Conservation (phyloP, 2,329 filamentous ascomycete species). For the Gnomoniopsis smithogilvyi region DNA sequence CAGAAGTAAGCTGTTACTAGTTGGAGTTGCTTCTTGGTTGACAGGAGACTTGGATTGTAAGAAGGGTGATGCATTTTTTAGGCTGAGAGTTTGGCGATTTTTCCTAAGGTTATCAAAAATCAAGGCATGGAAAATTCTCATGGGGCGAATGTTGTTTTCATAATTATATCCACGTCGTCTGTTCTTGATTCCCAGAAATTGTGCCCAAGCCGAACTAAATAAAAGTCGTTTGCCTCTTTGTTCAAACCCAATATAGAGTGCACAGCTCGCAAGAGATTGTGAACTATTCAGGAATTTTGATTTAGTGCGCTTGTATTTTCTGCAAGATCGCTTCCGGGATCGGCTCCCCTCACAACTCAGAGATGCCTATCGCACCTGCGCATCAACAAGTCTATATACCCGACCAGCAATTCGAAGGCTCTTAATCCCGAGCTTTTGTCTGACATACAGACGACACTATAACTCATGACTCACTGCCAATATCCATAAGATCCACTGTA, state of each 20-base stretch:
- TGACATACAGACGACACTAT: background rate
- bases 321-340: slow-evolving; percentile 14
- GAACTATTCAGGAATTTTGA: background rate
- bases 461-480: no score
- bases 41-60: background rate
- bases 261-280: background rate
- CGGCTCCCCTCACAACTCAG: background rate
- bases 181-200: slow-evolving; percentile 8
- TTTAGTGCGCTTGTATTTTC: background rate
- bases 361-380: background rate
- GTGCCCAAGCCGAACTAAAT: background rate
- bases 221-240: slow-evolving; percentile 3
- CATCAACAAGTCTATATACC: background rate
- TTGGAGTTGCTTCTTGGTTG: background rate
- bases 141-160: slow-evolving; percentile 2
- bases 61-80: slow-evolving; percentile 9
- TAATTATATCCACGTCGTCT: slow-evolving; percentile 14
- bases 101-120: slow-evolving; percentile 1
- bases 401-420: background rate
- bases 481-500: no score
- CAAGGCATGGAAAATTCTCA: background rate
- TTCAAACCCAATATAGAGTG: no score
- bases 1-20: slow-evolving; percentile 57
- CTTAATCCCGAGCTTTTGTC: background rate
- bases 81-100: slow-evolving; percentile 12